Evolutionary conservation across 805 yeast genomes (phyloP).

Genomic region (Metschnikowia continentalis): DNA sequence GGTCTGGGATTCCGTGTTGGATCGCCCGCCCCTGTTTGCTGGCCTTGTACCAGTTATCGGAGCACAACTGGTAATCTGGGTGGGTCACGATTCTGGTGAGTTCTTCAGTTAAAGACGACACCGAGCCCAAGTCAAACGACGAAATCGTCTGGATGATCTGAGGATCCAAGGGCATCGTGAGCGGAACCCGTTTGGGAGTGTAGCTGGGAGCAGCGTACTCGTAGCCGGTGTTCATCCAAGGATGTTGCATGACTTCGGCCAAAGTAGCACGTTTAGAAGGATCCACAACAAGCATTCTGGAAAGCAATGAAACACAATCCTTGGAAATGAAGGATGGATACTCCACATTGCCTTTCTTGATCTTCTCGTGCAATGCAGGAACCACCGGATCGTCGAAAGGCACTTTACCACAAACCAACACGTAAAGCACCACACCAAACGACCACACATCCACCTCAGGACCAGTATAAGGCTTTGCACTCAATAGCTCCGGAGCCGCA

Average conservation of each 20-base stretch:
- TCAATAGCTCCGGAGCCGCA: slow-evolving; percentile 95
- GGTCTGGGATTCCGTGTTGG: slow-evolving; percentile 46
- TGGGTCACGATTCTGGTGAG: slow-evolving; percentile 58
- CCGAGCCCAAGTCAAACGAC: slow-evolving; percentile 72
- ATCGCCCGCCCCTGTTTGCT: slow-evolving; percentile 36
- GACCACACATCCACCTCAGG: slow-evolving; percentile 99
- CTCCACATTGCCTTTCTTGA: slow-evolving; percentile 86
- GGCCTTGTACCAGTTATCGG: slow-evolving; percentile 55
- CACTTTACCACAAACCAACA: slow-evolving; percentile 93
- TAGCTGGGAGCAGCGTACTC: slow-evolving; percentile 68
- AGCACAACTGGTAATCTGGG: slow-evolving; percentile 59
- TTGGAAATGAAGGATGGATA: slow-evolving; percentile 79
- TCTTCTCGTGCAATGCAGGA: slow-evolving; percentile 86
- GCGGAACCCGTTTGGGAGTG: slow-evolving; percentile 75
- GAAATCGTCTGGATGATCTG: slow-evolving; percentile 71
- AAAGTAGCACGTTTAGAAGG: slow-evolving; percentile 77
- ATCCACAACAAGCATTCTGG: slow-evolving; percentile 89
- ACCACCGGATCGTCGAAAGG: slow-evolving; percentile 97
- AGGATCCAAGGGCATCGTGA: slow-evolving; percentile 62
- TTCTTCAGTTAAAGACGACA: slow-evolving; percentile 51
- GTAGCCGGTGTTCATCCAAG: slow-evolving; percentile 92
- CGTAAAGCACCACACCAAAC: slow-evolving; percentile 93
- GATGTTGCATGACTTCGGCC: slow-evolving; percentile 76
- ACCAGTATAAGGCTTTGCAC: slow-evolving; percentile 89
- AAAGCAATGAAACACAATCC: slow-evolving; percentile 74